Evolutionary conservation across 2,329 filamentous ascomycete species (phyloP).

Genomic region (Escovopsis sp.): DNA sequence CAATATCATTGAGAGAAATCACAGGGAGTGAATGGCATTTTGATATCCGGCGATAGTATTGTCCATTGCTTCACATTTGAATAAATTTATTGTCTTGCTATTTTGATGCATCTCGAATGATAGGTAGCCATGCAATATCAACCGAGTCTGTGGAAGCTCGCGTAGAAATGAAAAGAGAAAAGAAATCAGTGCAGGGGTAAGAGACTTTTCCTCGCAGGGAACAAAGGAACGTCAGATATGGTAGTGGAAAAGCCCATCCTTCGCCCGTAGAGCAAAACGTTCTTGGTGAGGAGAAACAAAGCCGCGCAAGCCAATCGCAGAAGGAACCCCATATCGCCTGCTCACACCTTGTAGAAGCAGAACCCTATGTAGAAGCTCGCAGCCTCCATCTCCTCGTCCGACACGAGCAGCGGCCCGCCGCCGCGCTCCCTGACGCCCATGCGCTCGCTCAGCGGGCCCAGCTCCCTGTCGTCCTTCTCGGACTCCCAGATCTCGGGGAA

Average conservation of each 20-base stretch:
- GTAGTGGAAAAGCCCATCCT: too few relatives aligned
- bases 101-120: too few relatives aligned
- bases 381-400: constrained; percentile 81
- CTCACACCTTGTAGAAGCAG: constrained; percentile 86
- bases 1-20: too few relatives aligned
- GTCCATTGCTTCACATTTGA: too few relatives aligned
- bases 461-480: constrained; percentile 69
- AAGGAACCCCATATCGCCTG: too few relatives aligned
- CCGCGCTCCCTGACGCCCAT: constrained; percentile 78
- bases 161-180: too few relatives aligned
- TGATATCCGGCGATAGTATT: not conserved
- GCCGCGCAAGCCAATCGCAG: not conserved
- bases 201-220: too few relatives aligned
- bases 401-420: constrained; percentile 53
- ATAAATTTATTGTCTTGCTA: too few relatives aligned
- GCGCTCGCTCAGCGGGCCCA: constrained; percentile 80
- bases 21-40: not conserved
- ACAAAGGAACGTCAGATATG: too few relatives aligned
- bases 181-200: too few relatives aligned
- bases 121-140: too few relatives aligned
- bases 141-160: too few relatives aligned
- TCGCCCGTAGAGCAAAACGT: not conserved
- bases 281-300: not conserved
- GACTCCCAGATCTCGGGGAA: constrained; percentile 87
- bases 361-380: constrained; percentile 86